Base-by-base conservation (phyloP, 2,329 filamentous ascomycete species). In the Talaromyces pinophilus region DNA sequence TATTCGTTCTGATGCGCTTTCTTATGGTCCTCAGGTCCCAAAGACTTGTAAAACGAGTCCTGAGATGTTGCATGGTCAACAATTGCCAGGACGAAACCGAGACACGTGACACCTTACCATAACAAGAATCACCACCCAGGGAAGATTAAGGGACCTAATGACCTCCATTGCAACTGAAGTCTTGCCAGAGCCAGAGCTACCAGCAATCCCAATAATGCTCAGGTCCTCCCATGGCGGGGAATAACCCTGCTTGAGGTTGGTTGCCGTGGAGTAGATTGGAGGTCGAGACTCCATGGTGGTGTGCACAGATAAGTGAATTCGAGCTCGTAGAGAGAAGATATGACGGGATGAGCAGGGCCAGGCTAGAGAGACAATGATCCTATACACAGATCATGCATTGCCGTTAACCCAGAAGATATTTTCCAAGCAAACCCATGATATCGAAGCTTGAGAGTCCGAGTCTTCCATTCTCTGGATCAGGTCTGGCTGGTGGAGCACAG, bases 41-140 rank as follows among this genome's bases (percentile, higher is more conserved):
- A 82, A 19, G 90, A 90, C 80, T 97, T 98, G 82, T 99, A 99
- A 79, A 97, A 99, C 13, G 94, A 97, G 79, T 99, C 95, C 92
- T 96, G 73, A 69, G 65, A 44, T 66, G 35, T 62, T 59, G 42
- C 40, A 59, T 59, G 61, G 54, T 64, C 19, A 64, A 48, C 40
- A 35, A 35, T 40, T 13, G 15, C 28, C 19, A 50, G 19, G 28
- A 59, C 50, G 15, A 59, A 38, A 40, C 35, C n/a, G 15, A 38
- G 48, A 38, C 62, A 48, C 62, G 57, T 62, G 59, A 50, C 48
- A 54, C 75, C 82, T 75, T 85, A 94, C 92, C 90, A 99, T 98
- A 50, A 93, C 96, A 72, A 99, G 81, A 79, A 99, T 97, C 60
- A 97, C 93, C 68, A 99, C 95, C 94, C 95, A 99, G 65, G 95